Conservation (phyloP, 2,329 filamentous ascomycete species). For the Exophiala xenobiotica region DNA sequence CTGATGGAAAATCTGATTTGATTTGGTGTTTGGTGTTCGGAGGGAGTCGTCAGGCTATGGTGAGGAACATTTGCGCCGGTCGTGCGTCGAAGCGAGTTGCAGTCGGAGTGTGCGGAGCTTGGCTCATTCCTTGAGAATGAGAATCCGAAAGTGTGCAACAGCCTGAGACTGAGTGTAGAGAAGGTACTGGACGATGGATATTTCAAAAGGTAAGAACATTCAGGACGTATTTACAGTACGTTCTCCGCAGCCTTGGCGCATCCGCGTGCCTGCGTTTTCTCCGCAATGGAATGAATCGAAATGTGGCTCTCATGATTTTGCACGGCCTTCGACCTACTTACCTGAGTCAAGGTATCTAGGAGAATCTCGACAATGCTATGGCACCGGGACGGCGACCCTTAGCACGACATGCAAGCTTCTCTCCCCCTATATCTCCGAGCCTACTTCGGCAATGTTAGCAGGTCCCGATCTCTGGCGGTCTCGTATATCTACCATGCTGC, state of each 20-base stretch:
- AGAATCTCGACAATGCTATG: not conserved
- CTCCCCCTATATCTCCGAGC: not conserved
- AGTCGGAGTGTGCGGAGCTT: no score
- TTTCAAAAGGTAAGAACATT: no score
- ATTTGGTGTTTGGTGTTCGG: not conserved
- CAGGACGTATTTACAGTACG: not conserved
- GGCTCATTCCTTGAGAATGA: no score
- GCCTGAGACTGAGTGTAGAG: no score
- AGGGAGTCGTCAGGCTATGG: no score
- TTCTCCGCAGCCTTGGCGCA: not conserved
- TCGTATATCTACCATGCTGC: not conserved
- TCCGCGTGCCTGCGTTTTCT: not conserved
- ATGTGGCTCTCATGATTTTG: not conserved
- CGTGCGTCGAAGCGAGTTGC: no score
- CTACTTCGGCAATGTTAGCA: not conserved
- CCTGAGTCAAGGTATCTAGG: no score
- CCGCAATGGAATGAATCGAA: not conserved
- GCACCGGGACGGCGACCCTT: not conserved
- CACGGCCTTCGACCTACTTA: no score
- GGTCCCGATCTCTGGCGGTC: not conserved
- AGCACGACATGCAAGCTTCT: not conserved
- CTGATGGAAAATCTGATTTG: not conserved
- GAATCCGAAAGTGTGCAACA: no score
- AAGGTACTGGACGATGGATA: no score
- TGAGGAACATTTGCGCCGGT: not conserved